phyloP scores from a whole-genome alignment of 805 yeast species.

The Candida sanyiensis region DNA sequence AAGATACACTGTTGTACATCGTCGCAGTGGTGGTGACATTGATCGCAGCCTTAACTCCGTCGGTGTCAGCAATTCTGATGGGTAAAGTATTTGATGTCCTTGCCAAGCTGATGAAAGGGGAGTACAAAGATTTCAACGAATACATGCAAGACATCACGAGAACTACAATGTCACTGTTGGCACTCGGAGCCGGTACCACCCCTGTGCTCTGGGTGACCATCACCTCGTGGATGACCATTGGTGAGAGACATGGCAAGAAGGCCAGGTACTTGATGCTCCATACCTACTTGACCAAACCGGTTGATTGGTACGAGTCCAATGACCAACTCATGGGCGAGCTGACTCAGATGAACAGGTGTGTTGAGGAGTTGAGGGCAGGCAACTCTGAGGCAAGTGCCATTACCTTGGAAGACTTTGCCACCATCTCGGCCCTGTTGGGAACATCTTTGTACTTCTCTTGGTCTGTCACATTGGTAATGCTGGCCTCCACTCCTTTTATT shows the following conservation, averaged over 20 bases:
- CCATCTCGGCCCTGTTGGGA: conserved; percentile 48
- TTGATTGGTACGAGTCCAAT: conserved; percentile 60
- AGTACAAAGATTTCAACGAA: conserved; percentile 23
- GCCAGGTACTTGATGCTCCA: conserved; percentile 44
- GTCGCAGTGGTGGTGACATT: conserved; percentile 37
- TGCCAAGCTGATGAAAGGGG: conserved; percentile 29
- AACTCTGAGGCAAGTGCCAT: conserved; percentile 62
- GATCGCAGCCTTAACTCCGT: conserved; percentile 51
- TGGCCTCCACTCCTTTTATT: conserved; percentile 71
- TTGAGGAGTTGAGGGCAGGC: conserved; percentile 68
- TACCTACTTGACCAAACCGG: conserved; percentile 39
- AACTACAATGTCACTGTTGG: conserved; percentile 36
- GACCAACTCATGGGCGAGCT: conserved; percentile 55
- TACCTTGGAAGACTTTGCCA: conserved; percentile 45
- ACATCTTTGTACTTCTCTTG: conserved; percentile 77
- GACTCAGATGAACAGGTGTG: conserved; percentile 60
- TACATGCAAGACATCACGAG: conserved; percentile 36
- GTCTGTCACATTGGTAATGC: conserved; percentile 74
- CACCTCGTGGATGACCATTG: conserved; percentile 58
- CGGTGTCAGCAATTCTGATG: conserved; percentile 56
- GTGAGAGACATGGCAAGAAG: conserved; percentile 61
- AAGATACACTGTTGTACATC: conserved; percentile 23
- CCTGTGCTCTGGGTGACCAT: conserved; percentile 49
- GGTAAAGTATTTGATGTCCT: conserved; percentile 56
- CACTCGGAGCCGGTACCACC: conserved; percentile 42